Evolutionary conservation across 2,329 filamentous ascomycete genomes (phyloP).

Genomic region (Ophiostoma perfectum): DNA sequence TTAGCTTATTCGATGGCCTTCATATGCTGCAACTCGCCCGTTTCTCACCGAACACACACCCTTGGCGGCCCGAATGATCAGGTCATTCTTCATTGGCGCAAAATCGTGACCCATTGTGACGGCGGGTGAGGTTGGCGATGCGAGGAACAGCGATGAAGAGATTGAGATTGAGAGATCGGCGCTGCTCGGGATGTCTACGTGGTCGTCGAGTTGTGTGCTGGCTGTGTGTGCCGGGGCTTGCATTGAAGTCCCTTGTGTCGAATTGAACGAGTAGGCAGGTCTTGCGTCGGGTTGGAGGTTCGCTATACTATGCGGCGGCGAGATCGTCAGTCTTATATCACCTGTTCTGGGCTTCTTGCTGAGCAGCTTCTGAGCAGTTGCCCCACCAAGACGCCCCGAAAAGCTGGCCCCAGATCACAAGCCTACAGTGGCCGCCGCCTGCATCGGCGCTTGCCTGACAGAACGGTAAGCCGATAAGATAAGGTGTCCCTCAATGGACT

Average conservation of each 20-base stretch:
- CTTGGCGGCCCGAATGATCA: conserved; percentile 82
- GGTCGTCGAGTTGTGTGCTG: background rate
- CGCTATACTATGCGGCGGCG: background rate
- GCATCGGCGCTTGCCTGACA: conserved; percentile 15
- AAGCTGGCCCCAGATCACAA: background rate
- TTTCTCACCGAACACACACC: conserved; percentile 47
- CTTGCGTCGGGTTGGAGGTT: background rate
- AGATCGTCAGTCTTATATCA: background rate
- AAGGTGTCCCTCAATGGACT: background rate
- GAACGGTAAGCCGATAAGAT: conserved; percentile 12
- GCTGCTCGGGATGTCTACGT: conserved; percentile 15
- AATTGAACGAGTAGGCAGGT: too few relatives aligned
- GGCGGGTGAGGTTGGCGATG: background rate
- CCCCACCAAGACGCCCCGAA: background rate
- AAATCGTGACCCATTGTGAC: conserved; percentile 62
- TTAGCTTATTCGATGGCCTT: background rate
- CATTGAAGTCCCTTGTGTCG: conserved; percentile 6
- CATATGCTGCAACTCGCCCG: too few relatives aligned
- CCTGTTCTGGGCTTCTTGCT: background rate
- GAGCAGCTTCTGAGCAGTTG: conserved; percentile 2
- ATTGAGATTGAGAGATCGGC: conserved; percentile 15
- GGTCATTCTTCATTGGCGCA: conserved; percentile 82
- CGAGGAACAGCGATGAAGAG: background rate
- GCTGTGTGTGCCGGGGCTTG: conserved; percentile 12
- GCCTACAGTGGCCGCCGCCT: conserved; percentile 16